These are phyloP conservation scores for Rhizopogon vesiculosus DNA, from an alignment of 768 basidiomycete species.

Conservation along the genomic window DNA sequence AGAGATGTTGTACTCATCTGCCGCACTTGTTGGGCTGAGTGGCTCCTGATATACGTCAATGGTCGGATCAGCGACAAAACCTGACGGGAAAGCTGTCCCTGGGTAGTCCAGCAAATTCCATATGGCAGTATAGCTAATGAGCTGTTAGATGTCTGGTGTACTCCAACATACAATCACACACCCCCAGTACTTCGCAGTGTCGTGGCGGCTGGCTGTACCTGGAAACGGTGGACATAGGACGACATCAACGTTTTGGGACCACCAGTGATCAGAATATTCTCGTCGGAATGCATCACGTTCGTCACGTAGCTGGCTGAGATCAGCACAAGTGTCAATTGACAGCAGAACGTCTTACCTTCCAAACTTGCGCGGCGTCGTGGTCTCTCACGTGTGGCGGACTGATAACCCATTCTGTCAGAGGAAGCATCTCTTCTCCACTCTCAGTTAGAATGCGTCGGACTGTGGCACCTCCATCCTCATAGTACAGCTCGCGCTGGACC, in stretches of 20 bases:
- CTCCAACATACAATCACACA: constrained; percentile 10
- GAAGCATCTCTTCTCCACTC: constrained; percentile 31
- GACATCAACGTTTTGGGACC: constrained; percentile 30
- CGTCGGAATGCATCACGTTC: constrained; percentile 28
- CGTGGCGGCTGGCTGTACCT: constrained; percentile 31
- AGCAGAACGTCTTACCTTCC: constrained; percentile 31
- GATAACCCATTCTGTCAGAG: constrained; percentile 33
- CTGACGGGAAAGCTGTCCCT: constrained; percentile 33
- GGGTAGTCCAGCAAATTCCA: constrained; percentile 42
- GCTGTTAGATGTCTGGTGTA: constrained; percentile 4
- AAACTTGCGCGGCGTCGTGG: constrained; percentile 19
- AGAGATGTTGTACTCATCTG: constrained; percentile 16
- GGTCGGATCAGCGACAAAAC: constrained; percentile 7
- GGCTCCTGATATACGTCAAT: constrained; percentile 15
- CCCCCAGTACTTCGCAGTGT: constrained; percentile 31
- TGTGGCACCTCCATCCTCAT: constrained; percentile 32
- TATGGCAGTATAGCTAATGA: constrained; percentile 33
- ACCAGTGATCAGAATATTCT: constrained; percentile 29
- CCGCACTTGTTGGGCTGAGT: constrained; percentile 10
- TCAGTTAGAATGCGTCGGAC: constrained; percentile 17
- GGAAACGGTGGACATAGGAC: constrained; percentile 32
- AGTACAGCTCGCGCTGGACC: constrained; percentile 31
- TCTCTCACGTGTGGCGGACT: constrained; percentile 20
- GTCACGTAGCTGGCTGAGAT: constrained; percentile 14
- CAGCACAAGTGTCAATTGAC: constrained; percentile 6